A percentile compares a stretch with the other conserved stretches of the same genome.
Conservation (phyloP, 306 rosid species). For the Vicia faba region DNA sequence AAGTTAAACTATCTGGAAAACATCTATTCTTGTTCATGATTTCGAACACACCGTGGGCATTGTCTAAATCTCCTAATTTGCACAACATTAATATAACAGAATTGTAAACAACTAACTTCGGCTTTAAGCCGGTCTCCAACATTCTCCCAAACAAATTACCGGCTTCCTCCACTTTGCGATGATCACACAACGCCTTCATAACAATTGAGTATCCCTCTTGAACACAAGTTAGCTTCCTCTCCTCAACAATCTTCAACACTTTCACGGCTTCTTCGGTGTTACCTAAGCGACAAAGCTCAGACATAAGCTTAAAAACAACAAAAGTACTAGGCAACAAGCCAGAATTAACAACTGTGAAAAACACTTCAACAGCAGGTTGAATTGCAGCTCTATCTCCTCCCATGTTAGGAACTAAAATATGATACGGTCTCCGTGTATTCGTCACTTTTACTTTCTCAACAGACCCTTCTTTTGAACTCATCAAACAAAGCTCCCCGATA, state of each 20-base stretch:
- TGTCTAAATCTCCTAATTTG: conserved; percentile 57
- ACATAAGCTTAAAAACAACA: conserved; percentile 54
- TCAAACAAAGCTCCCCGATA: conserved; percentile 60
- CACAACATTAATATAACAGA: conserved; percentile 63
- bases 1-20: conserved; percentile 60
- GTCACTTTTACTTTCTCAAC: conserved; percentile 57
- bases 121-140: conserved; percentile 55
- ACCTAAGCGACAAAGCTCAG: conserved; percentile 66
- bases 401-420: conserved; percentile 64
- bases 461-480: conserved; percentile 67
- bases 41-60: conserved; percentile 57
- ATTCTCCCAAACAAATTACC: conserved; percentile 57
- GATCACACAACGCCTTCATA: conserved; percentile 56
- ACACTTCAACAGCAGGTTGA: conserved; percentile 59
- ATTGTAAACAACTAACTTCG: conserved; percentile 61
- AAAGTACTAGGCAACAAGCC: conserved; percentile 69
- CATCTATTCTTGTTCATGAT: conserved; percentile 69
- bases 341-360: conserved; percentile 50
- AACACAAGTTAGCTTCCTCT: conserved; percentile 52
- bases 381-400: conserved; percentile 53
- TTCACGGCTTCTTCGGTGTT: conserved; percentile 53
- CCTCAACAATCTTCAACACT: conserved; percentile 58
- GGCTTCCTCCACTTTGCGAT: conserved; percentile 48
- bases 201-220: conserved; percentile 56
- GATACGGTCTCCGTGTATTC: conserved; percentile 51